A percentile compares a stretch with the other conserved stretches of the same genome.
Conservation (phyloP, 2,329 filamentous ascomycete genomes). For the Bipolaris sorokiniana region DNA sequence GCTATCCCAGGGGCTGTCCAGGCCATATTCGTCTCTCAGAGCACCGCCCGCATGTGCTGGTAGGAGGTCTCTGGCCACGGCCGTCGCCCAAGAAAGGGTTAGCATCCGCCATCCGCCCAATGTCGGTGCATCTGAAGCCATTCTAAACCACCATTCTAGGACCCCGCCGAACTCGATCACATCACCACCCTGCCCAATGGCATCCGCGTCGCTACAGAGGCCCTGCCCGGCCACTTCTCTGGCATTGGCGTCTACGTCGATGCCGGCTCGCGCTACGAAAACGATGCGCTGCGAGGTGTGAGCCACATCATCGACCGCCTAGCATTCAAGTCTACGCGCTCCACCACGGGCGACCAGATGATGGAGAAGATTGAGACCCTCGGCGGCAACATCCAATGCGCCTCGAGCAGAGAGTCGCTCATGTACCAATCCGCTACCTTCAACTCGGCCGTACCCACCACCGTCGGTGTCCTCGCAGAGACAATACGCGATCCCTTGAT, state of each 20-base stretch:
- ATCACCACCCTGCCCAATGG: slow-evolving; percentile 92
- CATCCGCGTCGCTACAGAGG: slow-evolving; percentile 91
- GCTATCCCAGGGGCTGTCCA: slow-evolving; percentile 36
- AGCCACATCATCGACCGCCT: slow-evolving; percentile 96
- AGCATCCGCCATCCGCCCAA: slow-evolving; percentile 5
- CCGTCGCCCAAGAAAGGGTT: slow-evolving; percentile 46
- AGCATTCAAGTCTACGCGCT: slow-evolving; percentile 86
- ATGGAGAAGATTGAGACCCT: slow-evolving; percentile 84
- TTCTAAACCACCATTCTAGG: slow-evolving; percentile 55
- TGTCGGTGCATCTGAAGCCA: slow-evolving; percentile 8
- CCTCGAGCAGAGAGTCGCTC: slow-evolving; percentile 90
- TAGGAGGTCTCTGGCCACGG: slow-evolving; percentile 40
- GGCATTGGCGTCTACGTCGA: slow-evolving; percentile 96
- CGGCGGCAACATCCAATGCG: slow-evolving; percentile 96
- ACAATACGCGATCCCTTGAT: slow-evolving; percentile 87
- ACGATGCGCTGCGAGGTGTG: slow-evolving; percentile 79
- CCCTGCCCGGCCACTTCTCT: slow-evolving; percentile 90
- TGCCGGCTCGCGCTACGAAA: slow-evolving; percentile 93
- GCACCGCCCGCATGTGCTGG: slow-evolving; percentile 24
- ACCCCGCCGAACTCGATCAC: slow-evolving; percentile 84
- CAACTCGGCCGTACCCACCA: slow-evolving; percentile 85
- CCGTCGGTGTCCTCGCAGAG: slow-evolving; percentile 85
- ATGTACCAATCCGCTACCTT: slow-evolving; percentile 99
- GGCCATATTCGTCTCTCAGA: slow-evolving; percentile 23
- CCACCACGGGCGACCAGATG: slow-evolving; percentile 79